phyloP scores from a whole-genome alignment of 768 basidiomycete genomes.

The Gloeostereum incarnatum region DNA sequence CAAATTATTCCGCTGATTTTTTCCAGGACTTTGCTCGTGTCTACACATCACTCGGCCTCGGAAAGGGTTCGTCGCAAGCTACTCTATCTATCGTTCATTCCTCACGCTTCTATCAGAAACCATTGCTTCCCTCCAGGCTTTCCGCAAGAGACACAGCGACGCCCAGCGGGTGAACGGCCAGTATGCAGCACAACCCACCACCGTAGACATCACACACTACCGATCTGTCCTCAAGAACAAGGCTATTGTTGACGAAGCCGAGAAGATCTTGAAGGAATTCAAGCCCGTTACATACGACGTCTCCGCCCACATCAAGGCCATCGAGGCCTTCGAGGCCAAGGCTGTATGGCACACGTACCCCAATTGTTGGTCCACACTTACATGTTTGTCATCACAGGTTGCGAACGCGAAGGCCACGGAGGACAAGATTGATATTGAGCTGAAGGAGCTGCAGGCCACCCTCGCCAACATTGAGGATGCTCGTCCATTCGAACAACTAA shows the following conservation, averaged over 20 bases:
- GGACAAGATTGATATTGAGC: conserved; percentile 82
- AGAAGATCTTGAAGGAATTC: conserved; percentile 82
- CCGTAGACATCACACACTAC: conserved; percentile 89
- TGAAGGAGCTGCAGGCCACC: conserved; percentile 85
- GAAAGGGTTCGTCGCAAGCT: conserved; percentile 58
- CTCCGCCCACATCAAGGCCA: conserved; percentile 80
- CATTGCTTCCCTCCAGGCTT: conserved; percentile 80
- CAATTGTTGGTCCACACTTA: conserved; percentile 1
- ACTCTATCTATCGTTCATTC: conserved; percentile 1
- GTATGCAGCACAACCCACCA: conserved; percentile 62
- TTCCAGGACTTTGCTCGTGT: conserved; percentile 75
- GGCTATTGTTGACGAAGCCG: conserved; percentile 84
- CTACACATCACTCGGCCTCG: conserved; percentile 74
- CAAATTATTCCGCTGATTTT: not conserved
- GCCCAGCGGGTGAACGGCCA: conserved; percentile 67
- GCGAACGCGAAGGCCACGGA: conserved; percentile 85
- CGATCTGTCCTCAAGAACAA: conserved; percentile 89
- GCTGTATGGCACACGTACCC: conserved; percentile 59
- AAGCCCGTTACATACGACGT: conserved; percentile 96
- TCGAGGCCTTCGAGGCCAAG: conserved; percentile 93
- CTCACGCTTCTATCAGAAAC: conserved; percentile 51
- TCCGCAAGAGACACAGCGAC: conserved; percentile 92
- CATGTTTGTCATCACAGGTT: conserved; percentile 41
- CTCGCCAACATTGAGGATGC: conserved; percentile 96
- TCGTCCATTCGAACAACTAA: conserved; percentile 94